Evolutionary conservation across 768 basidiomycete species (phyloP), one percentile per base, ranked within the genome.

Genomic region (Lanmaoa pseudosensibilis): DNA sequence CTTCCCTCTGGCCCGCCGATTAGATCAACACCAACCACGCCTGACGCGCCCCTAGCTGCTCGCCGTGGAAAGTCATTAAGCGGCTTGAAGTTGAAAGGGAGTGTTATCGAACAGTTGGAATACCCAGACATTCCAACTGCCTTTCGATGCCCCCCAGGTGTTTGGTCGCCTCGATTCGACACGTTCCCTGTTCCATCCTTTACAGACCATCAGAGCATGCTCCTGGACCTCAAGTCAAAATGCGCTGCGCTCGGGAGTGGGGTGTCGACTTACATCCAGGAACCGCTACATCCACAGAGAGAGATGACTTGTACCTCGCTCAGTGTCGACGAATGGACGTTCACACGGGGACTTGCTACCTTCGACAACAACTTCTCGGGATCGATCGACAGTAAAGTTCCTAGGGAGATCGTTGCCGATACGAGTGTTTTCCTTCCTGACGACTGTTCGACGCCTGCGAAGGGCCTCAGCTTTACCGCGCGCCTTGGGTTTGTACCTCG

Each of bases 61-160:
- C 78, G 76, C 16, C 72, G 78, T 34, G 78, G 78, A 41, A 69
- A 70, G 64, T 65, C 69, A 36, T 56, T 71, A 4, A 73, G 68
- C 21, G 46, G 60, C 19, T 58, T 77, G 38, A 71, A 52, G 52
- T 54, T 60, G 54, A 72, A 53, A 45, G 57, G 44, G 18, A 41
- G 34, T 39, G 61, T 54, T 37, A 59, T 62, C 43, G 55, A 65
- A 46, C 56, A 57, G 16, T 16, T 62, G 57, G 58, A 68, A 8
- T 79, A 79, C 53, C 77, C 78, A 21, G 73, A 72, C 50, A 75
- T 79, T 15, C 78, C 77, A 7, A 76, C 73, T 16, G 74, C 78
- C 8, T 79, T 79, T 65, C 67, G 72, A 15, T 74, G 77, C 15
- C 75, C 76, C 4, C 67, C 74, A 0, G 61, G 68, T 8, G 52